Percentiles rank a stretch among this genome's conserved stretches.
Conservation (phyloP, 2,329 filamentous ascomycete genomes). For the Penicillium sp. region DNA sequence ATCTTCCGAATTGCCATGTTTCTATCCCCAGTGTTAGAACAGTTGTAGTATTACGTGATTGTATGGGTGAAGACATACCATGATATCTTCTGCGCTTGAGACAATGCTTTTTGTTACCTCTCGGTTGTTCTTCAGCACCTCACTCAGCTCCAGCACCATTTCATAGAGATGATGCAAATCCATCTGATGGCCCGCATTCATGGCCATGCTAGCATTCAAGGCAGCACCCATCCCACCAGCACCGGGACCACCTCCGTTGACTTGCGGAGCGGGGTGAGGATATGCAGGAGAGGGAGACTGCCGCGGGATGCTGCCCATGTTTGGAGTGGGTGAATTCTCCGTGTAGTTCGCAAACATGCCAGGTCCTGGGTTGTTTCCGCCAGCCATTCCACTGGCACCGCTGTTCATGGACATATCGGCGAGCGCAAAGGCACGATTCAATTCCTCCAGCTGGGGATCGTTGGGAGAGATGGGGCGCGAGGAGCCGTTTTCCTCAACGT, state of each 20-base stretch:
- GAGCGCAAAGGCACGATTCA: slow-evolving; percentile 40
- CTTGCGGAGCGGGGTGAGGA: slow-evolving; percentile 34
- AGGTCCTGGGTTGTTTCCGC: slow-evolving; percentile 29
- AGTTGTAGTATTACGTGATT: neutral
- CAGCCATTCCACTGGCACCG: slow-evolving; percentile 29
- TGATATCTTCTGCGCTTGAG: slow-evolving; percentile 52
- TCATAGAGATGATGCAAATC: slow-evolving; percentile 54
- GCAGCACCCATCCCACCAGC: slow-evolving; percentile 37
- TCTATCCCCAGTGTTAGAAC: slow-evolving; percentile 33
- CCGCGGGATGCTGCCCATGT: slow-evolving; percentile 37
- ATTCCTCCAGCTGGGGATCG: slow-evolving; percentile 36
- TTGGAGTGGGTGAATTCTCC: slow-evolving; percentile 35
- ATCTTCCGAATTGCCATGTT: slow-evolving; percentile 46
- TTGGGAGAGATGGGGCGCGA: slow-evolving; percentile 24
- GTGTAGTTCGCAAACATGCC: slow-evolving; percentile 37
- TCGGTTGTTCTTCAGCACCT: slow-evolving; percentile 52
- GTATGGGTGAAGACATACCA: slow-evolving; percentile 35
- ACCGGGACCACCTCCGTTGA: slow-evolving; percentile 32
- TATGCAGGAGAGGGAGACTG: slow-evolving; percentile 38
- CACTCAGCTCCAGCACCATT: slow-evolving; percentile 53
- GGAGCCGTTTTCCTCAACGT: slow-evolving; percentile 34
- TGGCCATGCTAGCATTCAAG: slow-evolving; percentile 42
- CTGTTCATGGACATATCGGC: slow-evolving; percentile 42
- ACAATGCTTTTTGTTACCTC: slow-evolving; percentile 54
- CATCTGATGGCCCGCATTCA: slow-evolving; percentile 55